Evolutionary conservation across 1,139 yeast genomes (phyloP), one percentile per base, ranked within the genome.

Genomic region (Candida sp.): DNA sequence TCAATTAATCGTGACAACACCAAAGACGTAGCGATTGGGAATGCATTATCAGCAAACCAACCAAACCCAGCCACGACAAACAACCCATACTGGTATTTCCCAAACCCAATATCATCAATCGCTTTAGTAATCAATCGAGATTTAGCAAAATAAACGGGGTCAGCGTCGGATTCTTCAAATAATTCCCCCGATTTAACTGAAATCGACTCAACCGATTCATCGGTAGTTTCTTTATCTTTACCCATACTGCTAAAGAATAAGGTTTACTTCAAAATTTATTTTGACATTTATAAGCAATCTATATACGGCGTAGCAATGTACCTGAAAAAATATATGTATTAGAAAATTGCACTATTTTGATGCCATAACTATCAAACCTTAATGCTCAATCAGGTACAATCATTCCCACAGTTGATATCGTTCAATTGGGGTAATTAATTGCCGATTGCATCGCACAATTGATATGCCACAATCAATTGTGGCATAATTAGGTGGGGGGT

Each of bases 1-100:
- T 71, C 76, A 27, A 47, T 55, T 39, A 71, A 51, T 23, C 72
- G 50, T 21, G 67, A 63, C 35, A 70, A 49, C 12, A 72, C 64
- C 44, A 70, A 62, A 22, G 69, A 57, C 1, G 72, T 67, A 3
- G 65, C 73, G 8, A 69, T 60, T 2, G 77, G 77, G 71, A 74
- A 71, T 4, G 72, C 70, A 48, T 71, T 71, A 49, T 71, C 77
- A 8, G 73, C 62, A 40, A 69, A 55, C 76, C 77, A 71, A 1
- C 77, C 75, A 48, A 70, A 70, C 1, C 76, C 75, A 3, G 75
- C 72, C 11, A 70, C 75, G 38, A 68, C 56, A 36, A 70, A 66
- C n/a, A 70, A 55, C 4, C 75, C 75, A 34, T 49, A 46, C 47
- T 72, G 77, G 50, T 72, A 72, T 34, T 60, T 56, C 1, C 77